These are phyloP conservation scores for Zoysia matrella DNA, from an alignment of 202 grass and related monocot species.

Conservation along the genomic window DNA sequence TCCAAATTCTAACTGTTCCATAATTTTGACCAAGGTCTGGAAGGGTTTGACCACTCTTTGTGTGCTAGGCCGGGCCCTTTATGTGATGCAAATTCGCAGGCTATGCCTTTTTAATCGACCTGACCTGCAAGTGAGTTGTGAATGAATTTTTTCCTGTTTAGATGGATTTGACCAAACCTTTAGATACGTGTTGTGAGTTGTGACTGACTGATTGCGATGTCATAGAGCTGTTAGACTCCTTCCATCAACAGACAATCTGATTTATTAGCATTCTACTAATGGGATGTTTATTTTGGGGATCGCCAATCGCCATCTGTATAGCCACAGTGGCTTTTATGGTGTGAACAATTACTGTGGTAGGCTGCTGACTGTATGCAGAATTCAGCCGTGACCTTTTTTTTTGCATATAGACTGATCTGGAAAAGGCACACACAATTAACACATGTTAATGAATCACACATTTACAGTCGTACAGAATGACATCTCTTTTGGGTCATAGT, in stretches of 20 bases:
- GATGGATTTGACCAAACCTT: slow-evolving; percentile 27
- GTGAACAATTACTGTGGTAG: slow-evolving; percentile 39
- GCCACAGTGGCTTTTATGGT: slow-evolving; percentile 20
- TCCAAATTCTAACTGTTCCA: slow-evolving; percentile 26
- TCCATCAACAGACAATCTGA: slow-evolving; percentile 41
- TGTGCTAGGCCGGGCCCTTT: no score
- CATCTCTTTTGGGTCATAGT: slow-evolving; percentile 29
- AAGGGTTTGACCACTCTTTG: slow-evolving; percentile 46
- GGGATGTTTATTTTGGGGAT: background rate
- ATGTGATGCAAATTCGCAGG: no score
- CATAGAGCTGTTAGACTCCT: slow-evolving; percentile 40
- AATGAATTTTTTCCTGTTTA: slow-evolving; percentile 31
- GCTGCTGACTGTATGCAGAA: slow-evolving; percentile 28
- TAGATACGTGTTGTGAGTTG: slow-evolving; percentile 28
- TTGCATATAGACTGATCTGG: slow-evolving; percentile 30
- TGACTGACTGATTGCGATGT: slow-evolving; percentile 51
- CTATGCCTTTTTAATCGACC: slow-evolving; percentile 5
- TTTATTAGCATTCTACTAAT: slow-evolving; percentile 17
- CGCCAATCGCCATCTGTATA: slow-evolving; percentile 23
- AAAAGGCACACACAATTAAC: slow-evolving; percentile 30
- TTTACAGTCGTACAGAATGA: slow-evolving; percentile 24
- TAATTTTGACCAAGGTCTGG: slow-evolving; percentile 29
- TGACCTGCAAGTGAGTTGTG: slow-evolving; percentile 9
- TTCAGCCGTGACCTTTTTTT: slow-evolving; percentile 18
- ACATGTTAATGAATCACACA: slow-evolving; percentile 22